Base-by-base conservation (phyloP, 108 stramenopile species). In the Nitzschia sp. region DNA sequence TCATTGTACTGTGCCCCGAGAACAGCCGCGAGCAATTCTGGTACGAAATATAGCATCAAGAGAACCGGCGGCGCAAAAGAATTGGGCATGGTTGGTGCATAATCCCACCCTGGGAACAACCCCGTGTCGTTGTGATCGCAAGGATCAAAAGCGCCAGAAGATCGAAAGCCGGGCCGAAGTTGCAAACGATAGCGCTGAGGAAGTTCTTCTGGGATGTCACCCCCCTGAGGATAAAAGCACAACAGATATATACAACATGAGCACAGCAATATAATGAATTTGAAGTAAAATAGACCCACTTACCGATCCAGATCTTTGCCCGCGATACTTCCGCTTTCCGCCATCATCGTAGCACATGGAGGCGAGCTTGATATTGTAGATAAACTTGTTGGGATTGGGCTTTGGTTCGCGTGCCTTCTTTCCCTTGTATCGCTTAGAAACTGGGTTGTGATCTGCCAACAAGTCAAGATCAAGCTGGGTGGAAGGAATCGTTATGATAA, bases 81-180 rank as follows among this genome's bases (percentile, higher is more conserved):
- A 58, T 92, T 92, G 8, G 85, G 76, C 68, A 89, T 81, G 1
- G 83, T 71, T 18, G 79, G 76, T 38, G 83, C 48, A 64, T 90
- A 90, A 59, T 95, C 94, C 87, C 89, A 95, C n/a, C 90, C 93
- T 19, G 86, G 80, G 60, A 84, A 87, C 24, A 92, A 54, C 3
- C 77, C 79, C 9, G 87, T 83, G 11, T 83, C 63, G 67, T 95
- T 95, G 84, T 83, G 79, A 18, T 75, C 74, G 15, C 81, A 62
- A 59, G 86, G 86, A 53, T 86, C 82, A 75, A 95, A 95, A 27
- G 73, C 76, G n/a, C 73, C 70, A 19, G 76, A 63, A 46, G 78
- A 65, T 45, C 69, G 71, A 64, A 75, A 79, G 27, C 63, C 54
- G 9, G 87, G 83, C 0, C 91, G 75, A 18, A 82, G 26, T 69